These are phyloP conservation scores for Saccharomycopsis hybrid DNA, from an alignment of 1,139 yeast species.

Conservation along the genomic window DNA sequence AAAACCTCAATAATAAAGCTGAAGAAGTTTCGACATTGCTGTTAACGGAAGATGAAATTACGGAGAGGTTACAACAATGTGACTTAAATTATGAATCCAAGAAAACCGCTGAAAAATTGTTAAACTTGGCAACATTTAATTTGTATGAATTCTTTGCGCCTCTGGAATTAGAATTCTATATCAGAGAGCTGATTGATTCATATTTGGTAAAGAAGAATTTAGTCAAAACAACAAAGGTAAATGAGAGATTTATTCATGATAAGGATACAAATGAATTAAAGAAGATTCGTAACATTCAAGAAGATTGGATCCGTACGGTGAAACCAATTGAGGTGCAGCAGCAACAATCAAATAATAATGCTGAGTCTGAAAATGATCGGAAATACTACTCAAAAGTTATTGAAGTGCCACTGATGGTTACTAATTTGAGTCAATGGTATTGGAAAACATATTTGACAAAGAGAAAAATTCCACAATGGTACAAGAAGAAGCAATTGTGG, in stretches of 20 bases:
- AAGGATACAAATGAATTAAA: not conserved
- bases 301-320: not conserved
- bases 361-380: too few relatives aligned
- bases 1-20: not conserved
- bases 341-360: too few relatives aligned
- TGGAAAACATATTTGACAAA: constrained; percentile 4
- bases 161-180: constrained; percentile 9
- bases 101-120: not conserved
- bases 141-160: constrained; percentile 20
- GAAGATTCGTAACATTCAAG: not conserved
- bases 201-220: constrained; percentile 12
- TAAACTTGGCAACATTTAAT: constrained; percentile 7
- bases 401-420: constrained; percentile 6
- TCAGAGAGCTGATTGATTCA: constrained; percentile 17
- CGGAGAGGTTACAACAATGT: not conserved
- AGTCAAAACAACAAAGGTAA: not conserved
- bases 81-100: too few relatives aligned
- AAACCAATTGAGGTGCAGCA: not conserved
- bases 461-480: too few relatives aligned
- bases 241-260: constrained; percentile 2
- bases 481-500: too few relatives aligned
- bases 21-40: not conserved
- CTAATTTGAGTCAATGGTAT: not conserved
- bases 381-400: constrained; percentile 2
- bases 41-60: not conserved